Evolutionary conservation across 2,329 filamentous ascomycete genomes (phyloP).

Genomic region (Claviceps pazoutovae): DNA sequence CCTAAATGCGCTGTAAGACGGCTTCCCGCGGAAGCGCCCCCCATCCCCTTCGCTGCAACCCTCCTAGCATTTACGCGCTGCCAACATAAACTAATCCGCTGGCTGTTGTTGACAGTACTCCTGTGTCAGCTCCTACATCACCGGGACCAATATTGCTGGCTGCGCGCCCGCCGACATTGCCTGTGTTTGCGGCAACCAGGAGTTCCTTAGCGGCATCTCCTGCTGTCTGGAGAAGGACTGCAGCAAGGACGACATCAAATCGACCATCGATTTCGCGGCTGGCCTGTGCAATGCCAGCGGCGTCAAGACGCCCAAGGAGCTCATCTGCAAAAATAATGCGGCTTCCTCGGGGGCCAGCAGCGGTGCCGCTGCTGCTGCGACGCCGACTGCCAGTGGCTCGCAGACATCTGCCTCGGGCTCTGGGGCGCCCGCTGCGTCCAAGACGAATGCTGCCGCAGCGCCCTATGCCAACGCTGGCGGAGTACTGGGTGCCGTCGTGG

Average conservation of each 20-base stretch:
- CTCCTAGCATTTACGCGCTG: no score
- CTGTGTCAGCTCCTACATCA: slow-evolving; percentile 19
- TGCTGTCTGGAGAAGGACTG: slow-evolving; percentile 27
- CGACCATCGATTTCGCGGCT: slow-evolving; percentile 23
- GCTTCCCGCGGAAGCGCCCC: no score
- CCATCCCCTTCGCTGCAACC: not conserved
- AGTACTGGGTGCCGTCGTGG: slow-evolving; percentile 2
- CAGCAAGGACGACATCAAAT: slow-evolving; percentile 17
- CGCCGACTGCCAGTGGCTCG: not conserved
- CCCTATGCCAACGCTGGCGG: slow-evolving; percentile 1
- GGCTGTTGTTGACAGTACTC: slow-evolving; percentile 14
- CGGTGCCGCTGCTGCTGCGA: not conserved
- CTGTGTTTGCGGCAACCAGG: slow-evolving; percentile 27
- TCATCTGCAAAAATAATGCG: slow-evolving; percentile 19
- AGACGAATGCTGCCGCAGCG: slow-evolving; percentile 3
- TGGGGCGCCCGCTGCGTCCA: slow-evolving; percentile 1
- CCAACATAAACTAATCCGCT: no score
- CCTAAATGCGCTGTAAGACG: slow-evolving; percentile 18
- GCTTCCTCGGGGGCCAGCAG: slow-evolving; percentile 6
- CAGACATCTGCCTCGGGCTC: not conserved
- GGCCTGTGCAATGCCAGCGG: slow-evolving; percentile 24
- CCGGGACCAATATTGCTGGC: slow-evolving; percentile 21
- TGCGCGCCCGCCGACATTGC: slow-evolving; percentile 24
- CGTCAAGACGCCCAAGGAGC: slow-evolving; percentile 22
- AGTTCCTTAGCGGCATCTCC: slow-evolving; percentile 26